Conservation (phyloP, 441 rosid species). For the Sinapis alba region DNA sequence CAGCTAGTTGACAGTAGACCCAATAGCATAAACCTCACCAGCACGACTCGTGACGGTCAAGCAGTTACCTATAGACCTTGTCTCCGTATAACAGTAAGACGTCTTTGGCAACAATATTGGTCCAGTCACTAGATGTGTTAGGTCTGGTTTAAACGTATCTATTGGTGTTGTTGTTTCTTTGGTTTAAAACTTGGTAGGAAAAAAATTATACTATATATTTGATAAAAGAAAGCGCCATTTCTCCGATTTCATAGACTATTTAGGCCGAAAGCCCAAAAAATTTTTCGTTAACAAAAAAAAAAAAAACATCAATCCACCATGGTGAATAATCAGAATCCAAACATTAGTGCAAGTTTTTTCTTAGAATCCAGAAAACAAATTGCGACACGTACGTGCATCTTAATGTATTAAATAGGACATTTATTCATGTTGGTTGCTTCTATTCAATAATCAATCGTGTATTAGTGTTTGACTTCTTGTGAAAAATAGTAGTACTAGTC, state of each 20-base stretch:
- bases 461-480: constrained; percentile 7
- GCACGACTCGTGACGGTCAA: background rate
- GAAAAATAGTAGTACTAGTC: background rate
- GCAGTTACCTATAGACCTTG: background rate
- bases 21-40: background rate
- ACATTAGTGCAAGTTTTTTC: background rate
- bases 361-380: background rate
- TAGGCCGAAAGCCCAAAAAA: no score
- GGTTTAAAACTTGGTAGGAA: no score
- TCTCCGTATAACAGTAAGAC: background rate
- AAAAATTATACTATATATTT: no score
- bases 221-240: no score
- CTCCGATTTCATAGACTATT: no score
- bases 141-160: no score
- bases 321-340: background rate
- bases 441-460: constrained; percentile 2
- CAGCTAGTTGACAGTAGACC: background rate
- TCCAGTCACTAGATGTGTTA: no score
- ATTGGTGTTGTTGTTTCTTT: no score
- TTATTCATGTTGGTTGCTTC: background rate
- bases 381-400: background rate
- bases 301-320: background rate
- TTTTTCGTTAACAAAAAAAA: no score
- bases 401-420: background rate
- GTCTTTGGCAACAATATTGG: no score